phyloP scores from a whole-genome alignment of 1,139 yeast genomes.

The Candida anutae region DNA sequence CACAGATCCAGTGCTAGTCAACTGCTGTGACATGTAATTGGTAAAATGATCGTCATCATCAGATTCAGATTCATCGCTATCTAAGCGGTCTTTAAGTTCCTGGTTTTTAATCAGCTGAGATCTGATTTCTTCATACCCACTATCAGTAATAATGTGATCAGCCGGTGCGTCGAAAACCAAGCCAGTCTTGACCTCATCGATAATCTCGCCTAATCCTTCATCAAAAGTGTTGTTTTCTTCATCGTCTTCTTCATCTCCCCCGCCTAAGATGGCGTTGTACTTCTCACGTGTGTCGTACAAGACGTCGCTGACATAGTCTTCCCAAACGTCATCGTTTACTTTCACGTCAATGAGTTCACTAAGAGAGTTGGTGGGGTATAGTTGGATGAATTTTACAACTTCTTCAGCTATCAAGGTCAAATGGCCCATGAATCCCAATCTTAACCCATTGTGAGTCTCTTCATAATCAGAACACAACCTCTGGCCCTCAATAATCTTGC shows the following conservation, averaged over 20 bases:
- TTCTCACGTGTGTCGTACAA: slow-evolving; percentile 86
- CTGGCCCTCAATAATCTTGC: slow-evolving; percentile 79
- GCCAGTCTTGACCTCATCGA: slow-evolving; percentile 30
- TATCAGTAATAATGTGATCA: slow-evolving; percentile 24
- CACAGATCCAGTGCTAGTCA: slow-evolving; percentile 54
- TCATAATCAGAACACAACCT: slow-evolving; percentile 65
- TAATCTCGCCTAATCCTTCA: slow-evolving; percentile 44
- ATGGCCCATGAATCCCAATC: slow-evolving; percentile 97
- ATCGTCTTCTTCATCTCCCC: slow-evolving; percentile 40
- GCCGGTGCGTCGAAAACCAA: slow-evolving; percentile 27
- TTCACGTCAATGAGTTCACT: slow-evolving; percentile 55
- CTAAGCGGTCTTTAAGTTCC: slow-evolving; percentile 17
- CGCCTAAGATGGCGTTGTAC: slow-evolving; percentile 93
- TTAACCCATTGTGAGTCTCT: slow-evolving; percentile 49
- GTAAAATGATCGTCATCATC: slow-evolving; percentile 46
- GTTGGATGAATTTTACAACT: slow-evolving; percentile 85
- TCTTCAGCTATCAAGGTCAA: slow-evolving; percentile 93
- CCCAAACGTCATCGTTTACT: slow-evolving; percentile 65
- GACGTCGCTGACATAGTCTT: slow-evolving; percentile 73
- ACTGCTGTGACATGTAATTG: slow-evolving; percentile 77
- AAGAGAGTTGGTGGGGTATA: slow-evolving; percentile 55
- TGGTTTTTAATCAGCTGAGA: slow-evolving; percentile 13
- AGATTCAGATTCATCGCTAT: slow-evolving; percentile 16
- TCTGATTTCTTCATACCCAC: slow-evolving; percentile 18
- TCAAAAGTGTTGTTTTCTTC: slow-evolving; percentile 37